phyloP scores from a whole-genome alignment of 164 flowering plant genomes.

The Umbellularia californica region DNA sequence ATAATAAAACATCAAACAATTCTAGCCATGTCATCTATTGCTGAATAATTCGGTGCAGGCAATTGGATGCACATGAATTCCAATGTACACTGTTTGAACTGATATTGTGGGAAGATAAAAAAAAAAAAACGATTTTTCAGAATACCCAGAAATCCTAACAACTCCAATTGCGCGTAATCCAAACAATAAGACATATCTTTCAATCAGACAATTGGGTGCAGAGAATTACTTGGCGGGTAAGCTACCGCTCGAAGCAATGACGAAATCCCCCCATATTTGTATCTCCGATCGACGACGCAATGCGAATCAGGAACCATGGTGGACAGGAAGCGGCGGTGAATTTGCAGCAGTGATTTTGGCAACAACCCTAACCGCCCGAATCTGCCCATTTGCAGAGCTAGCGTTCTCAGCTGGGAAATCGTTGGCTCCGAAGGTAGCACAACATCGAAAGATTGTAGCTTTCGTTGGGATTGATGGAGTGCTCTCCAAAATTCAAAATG shows the following conservation, averaged over 20 bases:
- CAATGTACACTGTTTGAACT: neutral
- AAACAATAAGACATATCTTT: neutral
- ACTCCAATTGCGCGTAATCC: neutral
- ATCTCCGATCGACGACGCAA: neutral
- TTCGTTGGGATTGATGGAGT: too few species aligned
- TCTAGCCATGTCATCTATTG: too few species aligned
- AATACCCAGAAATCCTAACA: neutral
- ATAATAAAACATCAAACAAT: too few species aligned
- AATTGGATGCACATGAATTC: neutral
- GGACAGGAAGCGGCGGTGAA: neutral
- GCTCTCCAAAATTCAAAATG: too few species aligned
- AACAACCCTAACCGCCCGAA: slow-evolving; percentile 6
- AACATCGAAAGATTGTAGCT: neutral
- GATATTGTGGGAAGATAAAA: neutral
- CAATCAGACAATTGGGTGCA: neutral
- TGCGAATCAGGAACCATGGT: neutral
- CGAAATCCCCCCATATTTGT: neutral
- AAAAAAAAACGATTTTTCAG: too few species aligned
- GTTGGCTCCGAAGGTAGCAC: neutral
- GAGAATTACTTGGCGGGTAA: neutral
- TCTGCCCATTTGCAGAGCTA: slow-evolving; percentile 9
- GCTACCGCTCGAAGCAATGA: neutral
- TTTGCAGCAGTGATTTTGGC: slow-evolving; percentile 4
- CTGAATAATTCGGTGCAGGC: too few species aligned
- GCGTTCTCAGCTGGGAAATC: neutral